Conservation (phyloP, 805 yeast species). For the Candida saitoana region DNA sequence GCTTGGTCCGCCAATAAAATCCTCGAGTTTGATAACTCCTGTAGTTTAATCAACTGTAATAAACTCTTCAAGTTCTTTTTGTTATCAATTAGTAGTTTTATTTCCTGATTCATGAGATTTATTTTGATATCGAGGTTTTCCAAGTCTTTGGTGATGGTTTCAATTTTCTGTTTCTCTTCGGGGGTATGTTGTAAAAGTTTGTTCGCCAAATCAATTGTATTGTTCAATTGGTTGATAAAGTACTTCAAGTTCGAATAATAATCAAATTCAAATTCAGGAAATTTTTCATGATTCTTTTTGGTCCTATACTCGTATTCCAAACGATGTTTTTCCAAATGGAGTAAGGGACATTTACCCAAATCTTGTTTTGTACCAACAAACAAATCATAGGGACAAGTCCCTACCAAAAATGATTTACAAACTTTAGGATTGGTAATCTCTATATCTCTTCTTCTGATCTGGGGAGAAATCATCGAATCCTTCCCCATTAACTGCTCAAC, state of each 20-base stretch:
- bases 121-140: slow-evolving; percentile 61
- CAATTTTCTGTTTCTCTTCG: slow-evolving; percentile 63
- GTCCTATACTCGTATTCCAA: slow-evolving; percentile 58
- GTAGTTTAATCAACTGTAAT: slow-evolving; percentile 44
- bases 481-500: slow-evolving; percentile 81
- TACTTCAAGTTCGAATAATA: slow-evolving; percentile 47
- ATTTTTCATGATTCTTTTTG: slow-evolving; percentile 37
- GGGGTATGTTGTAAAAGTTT: slow-evolving; percentile 66
- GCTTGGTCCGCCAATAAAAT: slow-evolving; percentile 52
- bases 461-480: slow-evolving; percentile 40
- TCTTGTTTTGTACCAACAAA: slow-evolving; percentile 80
- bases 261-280: slow-evolving; percentile 50
- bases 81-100: slow-evolving; percentile 46
- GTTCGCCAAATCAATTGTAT: slow-evolving; percentile 58
- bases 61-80: slow-evolving; percentile 51
- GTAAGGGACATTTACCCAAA: slow-evolving; percentile 71
- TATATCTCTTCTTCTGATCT: slow-evolving; percentile 30
- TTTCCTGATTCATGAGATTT: slow-evolving; percentile 64
- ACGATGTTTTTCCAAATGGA: slow-evolving; percentile 72
- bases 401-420: slow-evolving; percentile 81
- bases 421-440: slow-evolving; percentile 47
- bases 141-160: slow-evolving; percentile 50
- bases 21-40: slow-evolving; percentile 45
- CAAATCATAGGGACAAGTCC: slow-evolving; percentile 80
- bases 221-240: slow-evolving; percentile 62